Base-by-base conservation (phyloP, 148 eudicot species). In the Silene uniflora region DNA sequence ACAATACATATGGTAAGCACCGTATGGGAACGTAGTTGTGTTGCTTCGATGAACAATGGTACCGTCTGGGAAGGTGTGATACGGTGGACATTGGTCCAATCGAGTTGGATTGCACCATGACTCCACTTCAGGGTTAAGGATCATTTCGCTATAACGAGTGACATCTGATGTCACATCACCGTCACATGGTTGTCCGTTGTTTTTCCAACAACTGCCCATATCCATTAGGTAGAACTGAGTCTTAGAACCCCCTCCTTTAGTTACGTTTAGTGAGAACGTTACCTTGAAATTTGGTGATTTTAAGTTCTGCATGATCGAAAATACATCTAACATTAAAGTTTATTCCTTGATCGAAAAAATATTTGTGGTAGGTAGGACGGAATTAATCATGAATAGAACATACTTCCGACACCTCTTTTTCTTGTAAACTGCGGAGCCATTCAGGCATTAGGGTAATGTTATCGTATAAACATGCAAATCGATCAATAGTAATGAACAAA, bases 201-300 rank as follows among this genome's bases (percentile, higher is more conserved):
- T 87, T 78, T 89, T 89, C 92, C 92, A 89, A 22, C 92, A 87
- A 73, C 92, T 84, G 2, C 92, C 90, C 12, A 87, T 89, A 78
- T 89, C 92, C 82, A 85, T 77, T 17, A 87, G 81, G 81, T 85
- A 89, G 80, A 89, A 87, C 39, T 89, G 92, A 46, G 75, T 79
- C 6, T 39, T 79, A 6, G 82, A 72, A 5, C 92, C 88, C 9
- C 88, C 88, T 66, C 88, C 90, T 68, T 73, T 67, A 18, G 67
- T 87, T 11, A 89, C 35, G 27, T 89, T 65, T 54, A 89, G 64
- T 0, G 81, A 79, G 75, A 85, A 80, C 25, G 24, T 82, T 61
- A 89, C 92, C 71, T 71, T 85, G 78, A 89, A 89, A 73, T 87
- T 74, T 14, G 92, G 92, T 9, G 90, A 87, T 71, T 82, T 67